Base-by-base conservation (phyloP, 1,139 yeast species). In the Petasospora fabianii region DNA sequence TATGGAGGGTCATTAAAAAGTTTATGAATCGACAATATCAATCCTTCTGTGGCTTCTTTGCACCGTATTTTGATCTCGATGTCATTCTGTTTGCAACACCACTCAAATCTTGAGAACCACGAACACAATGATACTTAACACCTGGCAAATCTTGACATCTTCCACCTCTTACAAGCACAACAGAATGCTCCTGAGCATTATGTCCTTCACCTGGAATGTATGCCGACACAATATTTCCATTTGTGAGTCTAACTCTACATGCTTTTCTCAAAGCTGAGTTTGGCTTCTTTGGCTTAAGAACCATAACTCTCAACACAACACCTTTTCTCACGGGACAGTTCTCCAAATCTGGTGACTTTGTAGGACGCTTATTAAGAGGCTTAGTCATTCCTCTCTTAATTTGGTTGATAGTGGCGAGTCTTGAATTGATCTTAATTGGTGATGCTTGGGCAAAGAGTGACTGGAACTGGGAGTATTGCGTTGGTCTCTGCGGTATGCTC, bases 161-260 rank as follows among this genome's bases (percentile, higher is more conserved):
- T 14, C 98, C 99, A 19, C 99, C 99, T 62, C 98, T 78, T 3
- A 94, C 95, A 41, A 82, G 77, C 3, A 94, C 97, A 40, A 92
- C 95, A 58, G 95, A 87, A 66, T 94, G 99, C 65, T 94, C 99
- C 67, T 92, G 97, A 30, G 95, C 92, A 58, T 92, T 92, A 64
- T 94, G 98, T 18, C 99, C 98, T 60, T 92, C 97, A 42, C 99
- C 99, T 11, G 97, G 97, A 44, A 94, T 92, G 61, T 90, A 88
- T 3, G 97, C 96, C 38, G 95, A 82, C 15, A 92, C 76, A 37
- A 85, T 82, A 51, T 81, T 83, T 24, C 98, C 98, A 56, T 86
- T 92, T 15, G 95, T 78, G 47, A 94, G 73, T 63, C 96, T 76
- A 21, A 94, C 98, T 69, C 97, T 83, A 52, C 95, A 88, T 40